Base-by-base conservation (phyloP, 2,329 filamentous ascomycete species). In the Calycina herbarum region DNA sequence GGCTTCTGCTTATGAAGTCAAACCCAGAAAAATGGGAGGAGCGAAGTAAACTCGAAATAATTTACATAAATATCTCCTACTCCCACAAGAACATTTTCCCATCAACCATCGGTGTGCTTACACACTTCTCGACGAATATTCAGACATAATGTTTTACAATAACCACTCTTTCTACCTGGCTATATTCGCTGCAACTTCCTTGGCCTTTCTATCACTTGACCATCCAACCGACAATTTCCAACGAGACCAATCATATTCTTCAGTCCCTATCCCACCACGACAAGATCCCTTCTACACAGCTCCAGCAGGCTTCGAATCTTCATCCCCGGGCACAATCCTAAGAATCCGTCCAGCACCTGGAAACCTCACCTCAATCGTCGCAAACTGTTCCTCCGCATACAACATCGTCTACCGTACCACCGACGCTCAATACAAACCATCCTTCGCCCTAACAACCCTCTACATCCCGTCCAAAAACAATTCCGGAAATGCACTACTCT, bases 341-440 rank as follows among this genome's bases (percentile, higher is more conserved):
- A 72, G 74, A 29, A 63, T 76, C 27, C 75, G 78, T 3, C 24
- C 64, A 1, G 74, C 74, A 0, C 72, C 74, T 0, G 73, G 72
- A 1, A 71, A 75, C 27, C 20, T 57, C 7, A 73, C 72, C 1
- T 64, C 67, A 4, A 40, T 65, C 1, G n/a, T 62, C n/a, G 35
- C n/a, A 2, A 66, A 65, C 17, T 57, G 33, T 27, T 59, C 59
- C 6, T 51, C 60, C 1, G 66, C 67, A 20, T 72, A 77, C 61
- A 77, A 81, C 63, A 72, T 82, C 54, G 73, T 81, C 1, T 81
- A 80, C 67, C 74, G 78, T 7, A 79, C 79, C 10, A 79, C 74
- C 1, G 76, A 81, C 66, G 75, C 72, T 40, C 70, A 72, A 11
- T 74, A 74, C 20, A 72, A 78, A 2, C 73, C 79, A 5, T 76